Evolutionary conservation across 1,139 yeast species (phyloP).

Genomic region (Taphrina populina): DNA sequence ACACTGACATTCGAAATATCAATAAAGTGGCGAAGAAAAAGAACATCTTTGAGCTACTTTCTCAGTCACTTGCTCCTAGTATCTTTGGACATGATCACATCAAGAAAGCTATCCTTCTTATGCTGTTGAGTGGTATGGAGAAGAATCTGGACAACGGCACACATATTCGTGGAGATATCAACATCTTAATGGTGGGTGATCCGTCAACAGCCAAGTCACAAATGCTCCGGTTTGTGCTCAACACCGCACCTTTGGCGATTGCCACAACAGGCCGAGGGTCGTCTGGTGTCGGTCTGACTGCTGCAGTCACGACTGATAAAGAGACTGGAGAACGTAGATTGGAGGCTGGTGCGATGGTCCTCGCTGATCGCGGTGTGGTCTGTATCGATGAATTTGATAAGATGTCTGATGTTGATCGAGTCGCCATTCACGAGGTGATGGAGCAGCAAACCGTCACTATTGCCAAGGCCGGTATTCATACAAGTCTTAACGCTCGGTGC

Average conservation of each 20-base stretch:
- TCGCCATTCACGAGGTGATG: constrained; percentile 99
- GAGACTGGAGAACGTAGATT: constrained; percentile 96
- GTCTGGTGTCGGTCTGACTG: constrained; percentile 98
- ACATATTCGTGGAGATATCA: constrained; percentile 96
- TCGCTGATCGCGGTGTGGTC: constrained; percentile 95
- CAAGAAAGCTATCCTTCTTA: constrained; percentile 83
- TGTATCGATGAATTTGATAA: constrained; percentile 99
- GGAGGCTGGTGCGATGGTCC: constrained; percentile 99
- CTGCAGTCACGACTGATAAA: constrained; percentile 94
- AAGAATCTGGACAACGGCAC: constrained; percentile 93
- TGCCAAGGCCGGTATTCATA: constrained; percentile 97
- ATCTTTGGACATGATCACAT: constrained; percentile 91
- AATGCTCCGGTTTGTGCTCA: constrained; percentile 85
- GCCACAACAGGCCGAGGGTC: constrained; percentile 99
- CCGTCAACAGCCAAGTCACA: constrained; percentile 99
- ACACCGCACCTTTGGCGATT: constrained; percentile 91
- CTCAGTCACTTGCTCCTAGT: constrained; percentile 91
- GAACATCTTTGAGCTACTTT: constrained; percentile 71
- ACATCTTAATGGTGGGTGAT: constrained; percentile 94
- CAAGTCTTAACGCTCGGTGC: constrained; percentile 94
- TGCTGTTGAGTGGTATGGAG: constrained; percentile 92
- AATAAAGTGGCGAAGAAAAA: constrained; percentile 68
- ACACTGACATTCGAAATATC: constrained; percentile 81
- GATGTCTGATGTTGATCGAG: constrained; percentile 95
- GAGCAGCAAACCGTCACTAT: constrained; percentile 98